Evolutionary conservation across 805 yeast species (phyloP).

Genomic region (Saccharomycopsis vini): DNA sequence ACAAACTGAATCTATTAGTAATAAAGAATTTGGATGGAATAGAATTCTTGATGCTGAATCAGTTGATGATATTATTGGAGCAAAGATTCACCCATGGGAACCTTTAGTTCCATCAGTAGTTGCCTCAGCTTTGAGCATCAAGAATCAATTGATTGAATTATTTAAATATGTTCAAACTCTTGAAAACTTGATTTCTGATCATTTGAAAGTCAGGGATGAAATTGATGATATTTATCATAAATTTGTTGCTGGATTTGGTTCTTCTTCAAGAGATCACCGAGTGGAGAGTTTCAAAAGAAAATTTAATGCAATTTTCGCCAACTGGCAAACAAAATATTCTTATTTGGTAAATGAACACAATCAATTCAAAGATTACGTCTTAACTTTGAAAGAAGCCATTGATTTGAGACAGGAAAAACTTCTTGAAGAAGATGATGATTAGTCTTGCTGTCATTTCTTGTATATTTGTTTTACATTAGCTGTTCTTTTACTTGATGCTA

Average conservation of each 20-base stretch:
- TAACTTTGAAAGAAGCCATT: slow-evolving; percentile 27
- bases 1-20: slow-evolving; percentile 62
- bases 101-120: slow-evolving; percentile 26
- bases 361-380: slow-evolving; percentile 28
- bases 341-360: slow-evolving; percentile 29
- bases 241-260: no score
- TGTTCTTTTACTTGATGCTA: neutral
- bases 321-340: slow-evolving; percentile 35
- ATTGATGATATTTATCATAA: slow-evolving; percentile 28
- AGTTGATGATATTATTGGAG: slow-evolving; percentile 5
- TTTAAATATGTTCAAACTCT: slow-evolving; percentile 32
- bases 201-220: slow-evolving; percentile 32
- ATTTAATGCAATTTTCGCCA: slow-evolving; percentile 26
- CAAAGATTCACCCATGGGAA: slow-evolving; percentile 25
- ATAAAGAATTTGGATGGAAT: slow-evolving; percentile 74
- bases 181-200: slow-evolving; percentile 33
- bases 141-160: slow-evolving; percentile 33
- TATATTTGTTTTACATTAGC: no score
- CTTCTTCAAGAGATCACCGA: no score
- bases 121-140: slow-evolving; percentile 21
- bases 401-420: slow-evolving; percentile 15
- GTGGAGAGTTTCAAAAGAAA: slow-evolving; percentile 14
- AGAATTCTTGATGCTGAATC: slow-evolving; percentile 19
- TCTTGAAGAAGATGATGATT: neutral
- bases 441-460: no score